Evolutionary conservation across 108 stramenopile genomes (phyloP).

Genomic region (Cyclotella kingstonii): DNA sequence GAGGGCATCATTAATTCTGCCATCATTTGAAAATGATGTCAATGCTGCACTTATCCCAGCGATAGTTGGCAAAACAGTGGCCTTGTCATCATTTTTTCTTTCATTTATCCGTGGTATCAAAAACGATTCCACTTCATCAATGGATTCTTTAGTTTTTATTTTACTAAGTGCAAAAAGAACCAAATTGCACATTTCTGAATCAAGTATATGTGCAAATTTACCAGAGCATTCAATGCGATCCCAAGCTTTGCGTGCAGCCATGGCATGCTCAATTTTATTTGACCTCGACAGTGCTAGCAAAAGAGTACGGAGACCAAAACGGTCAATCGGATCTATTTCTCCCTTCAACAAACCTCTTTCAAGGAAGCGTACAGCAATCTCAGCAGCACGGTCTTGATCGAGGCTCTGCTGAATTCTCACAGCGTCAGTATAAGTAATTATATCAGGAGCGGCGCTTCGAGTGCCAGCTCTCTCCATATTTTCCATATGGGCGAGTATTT

Average conservation of each 20-base stretch:
- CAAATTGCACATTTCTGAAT: slow-evolving; percentile 36
- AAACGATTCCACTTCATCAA: slow-evolving; percentile 17
- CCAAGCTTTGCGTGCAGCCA: slow-evolving; percentile 23
- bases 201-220: slow-evolving; percentile 6
- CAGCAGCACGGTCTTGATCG: slow-evolving; percentile 23
- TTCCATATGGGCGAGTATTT: slow-evolving; percentile 18
- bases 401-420: slow-evolving; percentile 27
- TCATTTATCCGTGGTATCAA: slow-evolving; percentile 22
- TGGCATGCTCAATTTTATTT: slow-evolving; percentile 27
- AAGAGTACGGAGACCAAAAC: slow-evolving; percentile 24
- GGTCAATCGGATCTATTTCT: slow-evolving; percentile 17
- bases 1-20: slow-evolving; percentile 27
- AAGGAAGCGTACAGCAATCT: slow-evolving; percentile 27
- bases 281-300: slow-evolving; percentile 27
- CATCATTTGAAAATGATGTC: slow-evolving; percentile 8
- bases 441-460: slow-evolving; percentile 24
- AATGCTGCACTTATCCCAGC: slow-evolving; percentile 36
- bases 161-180: slow-evolving; percentile 36
- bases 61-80: slow-evolving; percentile 31
- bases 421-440: slow-evolving; percentile 41
- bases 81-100: slow-evolving; percentile 11
- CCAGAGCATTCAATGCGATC: slow-evolving; percentile 36
- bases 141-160: slow-evolving; percentile 15
- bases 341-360: slow-evolving; percentile 11
- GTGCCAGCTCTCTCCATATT: slow-evolving; percentile 11